Conservation (phyloP, 2,329 filamentous ascomycete species). For the Pseudogymnoascus sp. region DNA sequence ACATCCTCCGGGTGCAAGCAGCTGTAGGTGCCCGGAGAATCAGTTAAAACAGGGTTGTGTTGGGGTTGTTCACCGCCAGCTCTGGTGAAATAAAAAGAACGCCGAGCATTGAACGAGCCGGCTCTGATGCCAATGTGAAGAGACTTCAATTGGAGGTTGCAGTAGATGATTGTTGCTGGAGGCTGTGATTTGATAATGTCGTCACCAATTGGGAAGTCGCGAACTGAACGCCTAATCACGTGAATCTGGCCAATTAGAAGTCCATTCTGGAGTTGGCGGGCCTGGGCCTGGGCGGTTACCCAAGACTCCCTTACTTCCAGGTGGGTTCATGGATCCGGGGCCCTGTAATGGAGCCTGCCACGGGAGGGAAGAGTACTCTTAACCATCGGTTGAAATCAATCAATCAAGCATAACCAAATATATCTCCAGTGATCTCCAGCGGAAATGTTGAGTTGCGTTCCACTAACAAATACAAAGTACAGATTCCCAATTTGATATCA, state of each 20-base stretch:
- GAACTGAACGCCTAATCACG: neutral
- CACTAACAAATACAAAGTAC: neutral
- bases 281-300: neutral
- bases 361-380: neutral
- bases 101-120: neutral
- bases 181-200: neutral
- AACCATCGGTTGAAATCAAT: neutral
- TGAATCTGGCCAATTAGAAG: neutral
- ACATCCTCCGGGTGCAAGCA: neutral
- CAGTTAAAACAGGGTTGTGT: neutral
- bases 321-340: neutral
- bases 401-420: conserved; percentile 6
- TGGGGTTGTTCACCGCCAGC: neutral
- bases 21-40: conserved; percentile 1
- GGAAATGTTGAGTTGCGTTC: neutral
- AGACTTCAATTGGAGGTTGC: neutral
- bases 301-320: neutral
- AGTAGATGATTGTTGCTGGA: neutral
- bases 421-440: neutral
- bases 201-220: neutral
- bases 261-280: neutral
- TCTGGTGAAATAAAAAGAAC: neutral
- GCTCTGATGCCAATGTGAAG: neutral
- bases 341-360: neutral
- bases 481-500: neutral